phyloP scores from a whole-genome alignment of 371 early-diverging fungal species.

The Rhizomucor miehei region DNA sequence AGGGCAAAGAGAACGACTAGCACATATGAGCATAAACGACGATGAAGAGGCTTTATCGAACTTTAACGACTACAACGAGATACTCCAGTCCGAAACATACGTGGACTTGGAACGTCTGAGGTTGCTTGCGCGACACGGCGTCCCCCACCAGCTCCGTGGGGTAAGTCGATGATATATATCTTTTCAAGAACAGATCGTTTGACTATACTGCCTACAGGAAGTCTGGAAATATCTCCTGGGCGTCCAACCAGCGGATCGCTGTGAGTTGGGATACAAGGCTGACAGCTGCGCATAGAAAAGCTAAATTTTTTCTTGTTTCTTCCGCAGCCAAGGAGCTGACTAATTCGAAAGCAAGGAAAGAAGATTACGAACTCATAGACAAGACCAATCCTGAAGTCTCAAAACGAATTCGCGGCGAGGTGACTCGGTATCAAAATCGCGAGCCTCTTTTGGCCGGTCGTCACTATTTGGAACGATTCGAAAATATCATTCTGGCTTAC shows the following conservation, averaged over 20 bases:
- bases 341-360: constrained; percentile 60
- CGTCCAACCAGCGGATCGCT: constrained; percentile 82
- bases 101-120: constrained; percentile 85
- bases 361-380: constrained; percentile 75
- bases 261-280: constrained; percentile 49
- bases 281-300: background rate
- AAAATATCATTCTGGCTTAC: constrained; percentile 82
- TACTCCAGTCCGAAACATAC: constrained; percentile 84
- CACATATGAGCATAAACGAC: constrained; percentile 19
- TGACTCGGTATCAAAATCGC: constrained; percentile 70
- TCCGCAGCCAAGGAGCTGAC: constrained; percentile 71
- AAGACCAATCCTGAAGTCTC: constrained; percentile 72
- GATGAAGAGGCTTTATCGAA: constrained; percentile 45
- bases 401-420: constrained; percentile 87
- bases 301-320: constrained; percentile 5
- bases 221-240: constrained; percentile 92
- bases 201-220: constrained; percentile 51
- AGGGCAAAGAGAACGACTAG: constrained; percentile 8
- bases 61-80: constrained; percentile 75
- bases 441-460: constrained; percentile 30
- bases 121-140: constrained; percentile 80
- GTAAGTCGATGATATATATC: constrained; percentile 44
- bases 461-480: constrained; percentile 53
- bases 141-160: constrained; percentile 81
- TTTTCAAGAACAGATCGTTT: constrained; percentile 1